Evolutionary conservation across 177 flowering plant species (phyloP).

Genomic region (Tripterygium wilfordii): DNA sequence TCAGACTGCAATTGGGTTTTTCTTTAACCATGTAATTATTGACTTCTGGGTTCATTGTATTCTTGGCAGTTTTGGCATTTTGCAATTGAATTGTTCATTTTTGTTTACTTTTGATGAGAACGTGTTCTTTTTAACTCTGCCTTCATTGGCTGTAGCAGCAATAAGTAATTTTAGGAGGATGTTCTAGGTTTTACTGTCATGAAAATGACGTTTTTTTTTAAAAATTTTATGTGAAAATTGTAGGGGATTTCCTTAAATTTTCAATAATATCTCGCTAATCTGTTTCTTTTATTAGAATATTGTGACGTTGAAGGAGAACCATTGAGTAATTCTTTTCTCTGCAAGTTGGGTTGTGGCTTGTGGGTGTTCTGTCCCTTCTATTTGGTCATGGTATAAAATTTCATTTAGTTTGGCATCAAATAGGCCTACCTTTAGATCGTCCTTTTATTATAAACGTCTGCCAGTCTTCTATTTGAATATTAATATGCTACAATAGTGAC

Average conservation of each 20-base stretch:
- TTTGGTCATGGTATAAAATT: slow-evolving; percentile 27
- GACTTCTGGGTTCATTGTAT: too few relatives aligned
- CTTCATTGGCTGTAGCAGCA: slow-evolving; percentile 13
- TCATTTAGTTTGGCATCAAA: slow-evolving; percentile 20
- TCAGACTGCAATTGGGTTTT: too few relatives aligned
- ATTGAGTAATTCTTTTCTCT: slow-evolving; percentile 15
- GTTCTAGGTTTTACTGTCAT: slow-evolving; percentile 3
- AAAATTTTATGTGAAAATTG: background rate
- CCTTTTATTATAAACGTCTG: slow-evolving; percentile 1
- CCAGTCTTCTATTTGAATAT: slow-evolving; percentile 5
- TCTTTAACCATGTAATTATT: too few relatives aligned
- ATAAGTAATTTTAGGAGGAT: slow-evolving; percentile 1
- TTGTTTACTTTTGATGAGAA: background rate
- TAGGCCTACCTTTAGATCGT: slow-evolving; percentile 7
- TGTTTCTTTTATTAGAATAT: slow-evolving; percentile 8
- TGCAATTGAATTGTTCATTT: background rate
- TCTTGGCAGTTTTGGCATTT: too few relatives aligned
- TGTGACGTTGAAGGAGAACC: slow-evolving; percentile 22
- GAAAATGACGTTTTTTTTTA: slow-evolving; percentile 23
- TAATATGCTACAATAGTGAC: slow-evolving; percentile 12
- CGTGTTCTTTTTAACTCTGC: background rate
- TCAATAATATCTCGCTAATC: slow-evolving; percentile 12
- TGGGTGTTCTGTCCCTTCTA: slow-evolving; percentile 31
- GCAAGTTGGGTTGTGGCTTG: slow-evolving; percentile 46
- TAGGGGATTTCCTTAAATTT: slow-evolving; percentile 5